Conservation (phyloP, 1,284 basidiomycete genomes). For the Veloboletus limbatus region DNA sequence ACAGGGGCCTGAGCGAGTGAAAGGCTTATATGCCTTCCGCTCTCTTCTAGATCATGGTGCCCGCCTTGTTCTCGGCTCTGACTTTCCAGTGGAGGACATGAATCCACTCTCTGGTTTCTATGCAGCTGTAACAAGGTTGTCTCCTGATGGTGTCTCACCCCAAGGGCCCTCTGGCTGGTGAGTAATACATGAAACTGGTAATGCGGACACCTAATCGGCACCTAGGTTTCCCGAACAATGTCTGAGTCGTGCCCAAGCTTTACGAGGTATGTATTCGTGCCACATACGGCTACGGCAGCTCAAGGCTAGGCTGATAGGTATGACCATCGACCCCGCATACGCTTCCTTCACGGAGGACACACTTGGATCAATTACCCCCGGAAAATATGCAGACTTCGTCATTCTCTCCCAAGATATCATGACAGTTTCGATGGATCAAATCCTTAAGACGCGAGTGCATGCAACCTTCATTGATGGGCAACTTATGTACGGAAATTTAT, state of each 20-base stretch:
- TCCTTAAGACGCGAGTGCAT: slow-evolving; percentile 69
- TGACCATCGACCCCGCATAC: slow-evolving; percentile 81
- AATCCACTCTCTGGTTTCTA: slow-evolving; percentile 81
- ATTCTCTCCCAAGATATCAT: slow-evolving; percentile 83
- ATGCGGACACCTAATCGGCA: background rate
- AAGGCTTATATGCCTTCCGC: slow-evolving; percentile 85
- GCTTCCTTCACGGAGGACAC: slow-evolving; percentile 78
- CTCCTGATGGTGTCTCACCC: slow-evolving; percentile 71
- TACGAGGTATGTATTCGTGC: slow-evolving; percentile 53
- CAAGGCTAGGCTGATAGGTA: slow-evolving; percentile 37
- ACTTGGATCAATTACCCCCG: slow-evolving; percentile 69
- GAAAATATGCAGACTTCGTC: slow-evolving; percentile 84
- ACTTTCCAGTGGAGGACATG: slow-evolving; percentile 85
- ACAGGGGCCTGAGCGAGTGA: slow-evolving; percentile 80
- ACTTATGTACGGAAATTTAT: slow-evolving; percentile 55
- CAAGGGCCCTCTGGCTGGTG: slow-evolving; percentile 83
- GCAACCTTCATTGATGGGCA: slow-evolving; percentile 80
- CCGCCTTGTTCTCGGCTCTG: slow-evolving; percentile 74
- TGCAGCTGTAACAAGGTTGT: slow-evolving; percentile 78
- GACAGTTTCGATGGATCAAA: slow-evolving; percentile 54
- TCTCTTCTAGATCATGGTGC: slow-evolving; percentile 62
- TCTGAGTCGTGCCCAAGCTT: slow-evolving; percentile 69
- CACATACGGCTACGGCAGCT: background rate
- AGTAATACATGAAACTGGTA: slow-evolving; percentile 16
- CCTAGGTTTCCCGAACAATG: slow-evolving; percentile 78